Base-by-base conservation (phyloP, 1,284 basidiomycete species). In the Cutaneotrichosporon daszewskae region DNA sequence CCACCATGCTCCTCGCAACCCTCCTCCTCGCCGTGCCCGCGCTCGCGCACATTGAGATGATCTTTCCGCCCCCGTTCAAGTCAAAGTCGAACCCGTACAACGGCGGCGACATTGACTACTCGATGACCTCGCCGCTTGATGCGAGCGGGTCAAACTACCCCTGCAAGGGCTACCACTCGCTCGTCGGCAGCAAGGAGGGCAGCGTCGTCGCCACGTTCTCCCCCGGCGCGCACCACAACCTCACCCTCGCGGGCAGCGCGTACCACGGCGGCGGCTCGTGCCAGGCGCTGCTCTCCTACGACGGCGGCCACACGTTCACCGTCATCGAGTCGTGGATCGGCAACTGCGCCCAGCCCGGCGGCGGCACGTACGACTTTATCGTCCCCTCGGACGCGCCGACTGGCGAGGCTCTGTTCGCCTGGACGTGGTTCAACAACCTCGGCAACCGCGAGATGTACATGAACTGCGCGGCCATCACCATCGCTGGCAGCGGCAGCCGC, bases 351-450 rank as follows among this genome's bases (percentile, higher is more conserved):
- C 10, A 19, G 14, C 10, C 28, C 13, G 47, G 64, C 36, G 49
- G 55, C 16, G 40, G 44, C 6, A 47, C 53, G 37, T 49, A 54
- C 27, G 45, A 56, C 22, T 53, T 74, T 18, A 53, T 54, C 3
- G 61, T 74, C 22, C 72, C 73, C 5, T 27, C 27, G 8, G 57
- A 63, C 19, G 60, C 69, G 0, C 71, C 72, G 0, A 43, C 56
- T 7, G 70, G 65, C 9, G 58, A 69, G 23, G 72, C 70, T 5
- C 46, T 73, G n/a, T 72, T 74, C 37, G 58, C 62, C 16, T 74
- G 73, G 73, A 62, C 58, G 9, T 74, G 73, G 73, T 70, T 71
- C 59, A 74, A 74, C 57, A 38, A 46, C 32, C 18, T 50, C 22
- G 70, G 70, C 14, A 69, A 69, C 43, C 57, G 68, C 25, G 68